Evolutionary conservation across 73 alveolate species (phyloP).

Genomic region (Stentor roeselii): DNA sequence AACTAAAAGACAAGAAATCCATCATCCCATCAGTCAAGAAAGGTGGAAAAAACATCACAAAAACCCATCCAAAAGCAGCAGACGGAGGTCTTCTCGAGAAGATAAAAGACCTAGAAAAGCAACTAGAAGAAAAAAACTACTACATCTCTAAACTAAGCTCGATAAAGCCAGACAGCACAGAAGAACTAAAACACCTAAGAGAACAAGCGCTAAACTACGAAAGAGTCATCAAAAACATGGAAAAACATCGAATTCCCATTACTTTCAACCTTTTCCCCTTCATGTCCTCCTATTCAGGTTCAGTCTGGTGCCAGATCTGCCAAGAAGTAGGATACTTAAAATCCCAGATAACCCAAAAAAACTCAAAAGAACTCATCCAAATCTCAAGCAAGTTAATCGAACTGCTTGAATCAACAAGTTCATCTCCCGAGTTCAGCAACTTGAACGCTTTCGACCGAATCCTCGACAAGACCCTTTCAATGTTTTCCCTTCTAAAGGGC

Average conservation of each 20-base stretch:
- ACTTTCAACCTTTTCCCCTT: background rate
- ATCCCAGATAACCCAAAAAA: background rate
- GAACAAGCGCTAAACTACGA: background rate
- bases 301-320: slow-evolving; percentile 2
- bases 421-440: background rate
- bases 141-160: background rate
- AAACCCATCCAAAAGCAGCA: background rate
- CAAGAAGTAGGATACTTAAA: background rate
- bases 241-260: background rate
- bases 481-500: background rate
- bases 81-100: background rate
- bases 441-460: background rate
- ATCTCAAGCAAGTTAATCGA: background rate
- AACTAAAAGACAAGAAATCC: background rate
- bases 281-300: background rate
- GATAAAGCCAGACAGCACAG: background rate
- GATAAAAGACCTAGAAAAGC: slow-evolving; percentile 29
- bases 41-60: background rate
- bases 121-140: slow-evolving; percentile 11
- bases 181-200: background rate
- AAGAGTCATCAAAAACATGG: too few species aligned
- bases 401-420: background rate
- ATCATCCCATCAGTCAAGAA: background rate
- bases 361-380: background rate
- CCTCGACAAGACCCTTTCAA: background rate